phyloP scores from a whole-genome alignment of 208 protist genomes.

The Phytomonas sp. region DNA sequence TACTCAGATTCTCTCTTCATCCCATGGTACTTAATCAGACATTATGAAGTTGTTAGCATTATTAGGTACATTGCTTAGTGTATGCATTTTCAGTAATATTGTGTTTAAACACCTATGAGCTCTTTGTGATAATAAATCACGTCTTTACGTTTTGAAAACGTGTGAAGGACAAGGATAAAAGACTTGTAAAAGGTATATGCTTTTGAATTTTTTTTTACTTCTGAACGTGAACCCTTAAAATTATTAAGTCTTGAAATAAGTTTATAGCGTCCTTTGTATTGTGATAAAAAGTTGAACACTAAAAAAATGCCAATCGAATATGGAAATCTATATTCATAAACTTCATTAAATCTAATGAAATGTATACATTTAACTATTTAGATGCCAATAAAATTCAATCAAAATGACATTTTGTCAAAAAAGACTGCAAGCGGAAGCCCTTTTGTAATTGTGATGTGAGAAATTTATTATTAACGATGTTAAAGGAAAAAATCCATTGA shows the following conservation, averaged over 20 bases:
- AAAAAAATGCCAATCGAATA: neutral
- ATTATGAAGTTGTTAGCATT: neutral
- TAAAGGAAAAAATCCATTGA: neutral
- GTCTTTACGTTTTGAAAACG: neutral
- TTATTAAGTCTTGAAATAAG: neutral
- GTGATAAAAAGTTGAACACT: slow-evolving; percentile 6
- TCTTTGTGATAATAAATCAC: neutral
- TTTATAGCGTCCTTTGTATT: slow-evolving; percentile 4
- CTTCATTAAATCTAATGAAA: neutral
- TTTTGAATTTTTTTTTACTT: neutral
- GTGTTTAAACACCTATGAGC: neutral
- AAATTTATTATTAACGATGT: neutral
- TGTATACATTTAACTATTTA: neutral
- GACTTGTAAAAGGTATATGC: neutral
- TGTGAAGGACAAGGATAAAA: neutral
- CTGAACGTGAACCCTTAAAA: neutral
- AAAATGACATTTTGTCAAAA: neutral
- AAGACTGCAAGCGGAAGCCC: neutral
- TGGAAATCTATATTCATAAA: slow-evolving; percentile 17
- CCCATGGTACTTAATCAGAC: neutral
- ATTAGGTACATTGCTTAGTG: neutral
- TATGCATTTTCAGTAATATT: neutral
- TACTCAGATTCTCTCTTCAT: neutral
- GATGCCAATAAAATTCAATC: neutral
- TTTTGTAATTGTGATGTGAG: neutral